Evolutionary conservation across 495 filamentous ascomycete species (phyloP).

Genomic region (Podospora comata): DNA sequence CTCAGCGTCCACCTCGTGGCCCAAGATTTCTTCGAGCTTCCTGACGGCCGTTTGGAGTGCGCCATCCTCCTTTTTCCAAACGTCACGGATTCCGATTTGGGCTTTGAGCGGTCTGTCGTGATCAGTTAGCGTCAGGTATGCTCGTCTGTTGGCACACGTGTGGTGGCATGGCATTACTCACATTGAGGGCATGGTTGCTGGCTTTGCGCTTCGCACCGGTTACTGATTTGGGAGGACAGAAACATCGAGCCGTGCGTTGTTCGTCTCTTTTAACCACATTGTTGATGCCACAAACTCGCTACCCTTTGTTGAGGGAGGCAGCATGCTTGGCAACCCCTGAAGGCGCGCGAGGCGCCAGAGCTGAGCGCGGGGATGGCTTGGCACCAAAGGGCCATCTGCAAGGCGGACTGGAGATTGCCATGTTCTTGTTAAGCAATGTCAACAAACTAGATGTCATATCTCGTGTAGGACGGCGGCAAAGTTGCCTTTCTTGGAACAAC

Average conservation of each 20-base stretch:
- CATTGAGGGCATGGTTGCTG: neutral
- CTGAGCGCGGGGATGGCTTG: conserved; percentile 22
- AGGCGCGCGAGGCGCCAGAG: conserved; percentile 13
- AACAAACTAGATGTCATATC: neutral
- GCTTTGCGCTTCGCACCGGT: neutral
- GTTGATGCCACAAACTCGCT: neutral
- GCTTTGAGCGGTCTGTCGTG: conserved; percentile 34
- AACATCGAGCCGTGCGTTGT: neutral
- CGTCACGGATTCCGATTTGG: conserved; percentile 36
- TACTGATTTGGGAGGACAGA: neutral
- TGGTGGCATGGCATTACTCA: neutral
- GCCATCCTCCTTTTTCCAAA: conserved; percentile 32
- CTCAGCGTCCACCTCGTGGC: conserved; percentile 31
- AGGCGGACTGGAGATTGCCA: conserved; percentile 14
- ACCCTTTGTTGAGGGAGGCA: conserved; percentile 1
- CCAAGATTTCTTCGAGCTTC: conserved; percentile 27
- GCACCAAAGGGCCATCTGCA: conserved; percentile 13
- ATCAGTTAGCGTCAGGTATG: neutral
- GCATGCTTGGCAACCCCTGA: conserved; percentile 2
- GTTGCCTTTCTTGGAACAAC: neutral
- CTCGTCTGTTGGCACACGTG: neutral
- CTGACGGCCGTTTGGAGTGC: conserved; percentile 24
- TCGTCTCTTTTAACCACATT: neutral
- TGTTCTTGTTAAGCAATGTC: neutral
- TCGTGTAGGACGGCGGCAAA: neutral